phyloP scores from a whole-genome alignment of 257 asterid genomes.

The Ballota nigra region DNA sequence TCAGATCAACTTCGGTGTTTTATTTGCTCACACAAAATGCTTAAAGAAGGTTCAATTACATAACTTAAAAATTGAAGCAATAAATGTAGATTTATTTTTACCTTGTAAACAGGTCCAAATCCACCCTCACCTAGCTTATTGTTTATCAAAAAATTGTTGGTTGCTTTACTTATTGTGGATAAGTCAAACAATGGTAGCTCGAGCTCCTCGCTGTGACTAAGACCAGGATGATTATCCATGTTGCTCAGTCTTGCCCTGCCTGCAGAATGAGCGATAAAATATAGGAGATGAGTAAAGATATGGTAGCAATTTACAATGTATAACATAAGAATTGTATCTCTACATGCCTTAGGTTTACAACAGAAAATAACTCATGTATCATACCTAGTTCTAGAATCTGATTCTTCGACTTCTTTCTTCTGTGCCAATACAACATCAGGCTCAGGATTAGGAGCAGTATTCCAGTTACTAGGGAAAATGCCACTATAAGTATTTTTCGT shows the following conservation, averaged over 20 bases:
- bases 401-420: neutral
- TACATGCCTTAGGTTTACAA: neutral
- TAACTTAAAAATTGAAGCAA: neutral
- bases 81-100: neutral
- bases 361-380: neutral
- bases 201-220: too few relatives aligned
- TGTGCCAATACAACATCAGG: neutral
- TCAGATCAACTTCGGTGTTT: neutral
- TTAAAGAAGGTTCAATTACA: neutral
- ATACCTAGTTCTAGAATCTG: neutral
- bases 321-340: too few relatives aligned
- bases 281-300: too few relatives aligned
- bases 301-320: too few relatives aligned
- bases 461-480: constrained; percentile 4
- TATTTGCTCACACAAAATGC: neutral
- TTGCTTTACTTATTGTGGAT: too few relatives aligned
- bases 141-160: too few relatives aligned
- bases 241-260: too few relatives aligned
- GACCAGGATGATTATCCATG: too few relatives aligned
- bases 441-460: constrained; percentile 3
- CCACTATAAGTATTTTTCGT: neutral
- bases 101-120: too few relatives aligned
- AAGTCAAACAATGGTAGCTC: too few relatives aligned
- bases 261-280: too few relatives aligned
- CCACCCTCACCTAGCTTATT: too few relatives aligned